Conservation (phyloP, 2,329 filamentous ascomycete species). For the Fusarium falciforme region DNA sequence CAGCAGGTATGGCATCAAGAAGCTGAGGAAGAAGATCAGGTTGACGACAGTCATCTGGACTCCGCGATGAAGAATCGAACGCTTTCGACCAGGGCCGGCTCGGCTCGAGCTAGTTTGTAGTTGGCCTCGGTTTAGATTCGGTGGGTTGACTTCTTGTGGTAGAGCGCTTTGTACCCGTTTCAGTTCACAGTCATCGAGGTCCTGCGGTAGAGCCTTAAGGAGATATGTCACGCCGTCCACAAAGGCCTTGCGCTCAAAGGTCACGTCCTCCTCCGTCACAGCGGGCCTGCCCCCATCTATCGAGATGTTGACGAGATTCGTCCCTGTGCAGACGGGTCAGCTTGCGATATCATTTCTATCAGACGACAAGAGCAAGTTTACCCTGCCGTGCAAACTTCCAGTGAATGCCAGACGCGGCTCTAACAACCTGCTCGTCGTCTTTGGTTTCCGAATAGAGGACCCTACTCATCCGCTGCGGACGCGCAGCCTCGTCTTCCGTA, state of each 20-base stretch:
- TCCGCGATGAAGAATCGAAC: constrained; percentile 68
- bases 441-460: constrained; percentile 41
- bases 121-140: background rate
- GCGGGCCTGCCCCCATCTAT: constrained; percentile 43
- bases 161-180: constrained; percentile 48
- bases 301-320: constrained; percentile 44
- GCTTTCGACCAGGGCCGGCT: constrained; percentile 19
- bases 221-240: constrained; percentile 73
- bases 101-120: constrained; percentile 2
- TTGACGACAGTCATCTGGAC: constrained; percentile 68
- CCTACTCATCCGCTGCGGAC: constrained; percentile 36
- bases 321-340: constrained; percentile 35
- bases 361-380: constrained; percentile 14
- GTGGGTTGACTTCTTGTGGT: constrained; percentile 33
- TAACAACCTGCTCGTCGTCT: constrained; percentile 32
- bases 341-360: background rate
- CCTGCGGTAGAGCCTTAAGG: constrained; percentile 69
- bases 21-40: constrained; percentile 68
- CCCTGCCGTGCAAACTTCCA: constrained; percentile 51
- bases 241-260: constrained; percentile 68
- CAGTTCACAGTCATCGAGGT: constrained; percentile 67
- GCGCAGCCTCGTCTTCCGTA: constrained; percentile 10
- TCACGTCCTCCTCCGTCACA: constrained; percentile 35
- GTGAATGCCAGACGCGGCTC: constrained; percentile 47
- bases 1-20: constrained; percentile 71